phyloP scores from a whole-genome alignment of 2,329 filamentous ascomycete genomes.

The Neopestalotiopsis clavispora region DNA sequence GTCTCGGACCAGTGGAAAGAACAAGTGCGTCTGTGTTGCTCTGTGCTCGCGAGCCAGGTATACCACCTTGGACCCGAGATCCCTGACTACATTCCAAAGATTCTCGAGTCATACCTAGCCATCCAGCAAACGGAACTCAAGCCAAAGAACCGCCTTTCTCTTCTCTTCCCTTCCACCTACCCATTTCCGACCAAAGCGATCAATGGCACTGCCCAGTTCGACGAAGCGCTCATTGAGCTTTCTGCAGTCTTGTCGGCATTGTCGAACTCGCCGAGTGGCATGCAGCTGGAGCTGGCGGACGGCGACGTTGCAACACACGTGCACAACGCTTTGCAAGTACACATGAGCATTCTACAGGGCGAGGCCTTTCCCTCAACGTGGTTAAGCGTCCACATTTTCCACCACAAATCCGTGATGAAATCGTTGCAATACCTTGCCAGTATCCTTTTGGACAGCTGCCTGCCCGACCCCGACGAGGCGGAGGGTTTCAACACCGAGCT shows the following conservation, averaged over 20 bases:
- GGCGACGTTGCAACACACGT: slow-evolving; percentile 77
- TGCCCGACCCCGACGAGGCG: slow-evolving; percentile 89
- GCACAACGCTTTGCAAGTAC: slow-evolving; percentile 79
- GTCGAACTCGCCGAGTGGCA: slow-evolving; percentile 73
- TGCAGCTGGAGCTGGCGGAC: slow-evolving; percentile 76
- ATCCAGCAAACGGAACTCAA: slow-evolving; percentile 64
- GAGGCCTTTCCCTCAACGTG: slow-evolving; percentile 89
- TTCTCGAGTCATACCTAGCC: slow-evolving; percentile 85
- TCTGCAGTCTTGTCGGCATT: slow-evolving; percentile 85
- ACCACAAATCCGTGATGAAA: slow-evolving; percentile 88
- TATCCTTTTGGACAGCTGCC: slow-evolving; percentile 80
- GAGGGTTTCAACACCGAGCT: slow-evolving; percentile 91
- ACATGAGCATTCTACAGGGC: slow-evolving; percentile 86
- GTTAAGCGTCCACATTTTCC: slow-evolving; percentile 92
- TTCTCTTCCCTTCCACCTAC: slow-evolving; percentile 88
- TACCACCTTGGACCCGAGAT: slow-evolving; percentile 79
- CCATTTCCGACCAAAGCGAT: slow-evolving; percentile 82
- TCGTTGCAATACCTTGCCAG: slow-evolving; percentile 82
- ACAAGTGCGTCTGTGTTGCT: slow-evolving; percentile 91
- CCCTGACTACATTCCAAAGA: slow-evolving; percentile 87
- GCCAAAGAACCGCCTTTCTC: slow-evolving; percentile 72
- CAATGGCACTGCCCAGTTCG: slow-evolving; percentile 63
- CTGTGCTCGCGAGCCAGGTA: slow-evolving; percentile 85
- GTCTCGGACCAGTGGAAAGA: slow-evolving; percentile 88
- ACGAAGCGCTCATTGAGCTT: slow-evolving; percentile 87